These are phyloP conservation scores for Quercus alba DNA, from an alignment of 306 rosid species.

Conservation along the genomic window DNA sequence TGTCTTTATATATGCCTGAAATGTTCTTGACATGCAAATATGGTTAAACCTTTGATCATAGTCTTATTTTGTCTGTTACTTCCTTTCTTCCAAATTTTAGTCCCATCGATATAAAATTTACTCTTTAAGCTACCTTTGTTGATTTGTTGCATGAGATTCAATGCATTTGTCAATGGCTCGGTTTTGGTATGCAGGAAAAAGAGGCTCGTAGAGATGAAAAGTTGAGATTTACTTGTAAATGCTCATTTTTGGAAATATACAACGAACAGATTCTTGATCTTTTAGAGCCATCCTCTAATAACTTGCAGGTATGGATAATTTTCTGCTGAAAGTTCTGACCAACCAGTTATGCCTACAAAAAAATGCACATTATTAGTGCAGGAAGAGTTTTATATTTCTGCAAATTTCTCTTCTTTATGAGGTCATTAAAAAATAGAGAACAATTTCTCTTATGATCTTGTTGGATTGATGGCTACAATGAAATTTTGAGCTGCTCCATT, in stretches of 20 bases:
- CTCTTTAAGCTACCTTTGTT: not conserved
- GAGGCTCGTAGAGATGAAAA: conserved; percentile 86
- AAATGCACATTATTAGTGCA: not conserved
- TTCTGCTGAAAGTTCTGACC: not conserved
- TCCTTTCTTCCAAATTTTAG: not conserved
- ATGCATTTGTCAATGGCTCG: not conserved
- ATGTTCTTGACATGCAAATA: not conserved
- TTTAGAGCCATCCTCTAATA: conserved; percentile 80
- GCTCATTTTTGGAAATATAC: conserved; percentile 95
- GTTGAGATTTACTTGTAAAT: conserved; percentile 77
- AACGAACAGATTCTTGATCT: conserved; percentile 98
- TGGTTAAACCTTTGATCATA: not conserved
- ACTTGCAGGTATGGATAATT: conserved; percentile 67
- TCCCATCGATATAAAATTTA: not conserved
- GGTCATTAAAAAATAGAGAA: not conserved
- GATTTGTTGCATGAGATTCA: not conserved
- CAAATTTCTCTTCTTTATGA: not conserved
- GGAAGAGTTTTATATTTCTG: not conserved
- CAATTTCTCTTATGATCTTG: not conserved
- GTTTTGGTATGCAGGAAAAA: conserved; percentile 63
- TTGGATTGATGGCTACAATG: not conserved
- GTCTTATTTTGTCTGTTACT: not conserved
- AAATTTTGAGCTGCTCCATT: not conserved
- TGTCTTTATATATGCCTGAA: not conserved
- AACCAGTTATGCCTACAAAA: not conserved